A percentile compares a stretch with the other conserved stretches of the same genome.
These are phyloP conservation scores for Ophioceras dolichostomum DNA, from an alignment of 2,329 filamentous ascomycete genomes.

Conservation along the genomic window DNA sequence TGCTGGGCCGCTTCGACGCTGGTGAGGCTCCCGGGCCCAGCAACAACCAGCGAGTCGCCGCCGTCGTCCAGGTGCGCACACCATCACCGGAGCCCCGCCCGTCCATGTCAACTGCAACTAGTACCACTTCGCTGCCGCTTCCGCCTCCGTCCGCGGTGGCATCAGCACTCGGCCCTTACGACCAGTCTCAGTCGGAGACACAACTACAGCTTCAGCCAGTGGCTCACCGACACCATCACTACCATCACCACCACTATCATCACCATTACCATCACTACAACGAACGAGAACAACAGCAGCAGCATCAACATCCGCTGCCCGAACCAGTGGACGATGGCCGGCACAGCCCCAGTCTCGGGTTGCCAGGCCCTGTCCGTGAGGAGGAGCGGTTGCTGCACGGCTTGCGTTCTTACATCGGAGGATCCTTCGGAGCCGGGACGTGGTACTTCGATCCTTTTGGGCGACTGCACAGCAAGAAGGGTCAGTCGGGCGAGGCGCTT, in stretches of 20 bases:
- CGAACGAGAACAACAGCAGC: too few species aligned
- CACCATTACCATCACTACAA: too few species aligned
- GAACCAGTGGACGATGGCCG: too few species aligned
- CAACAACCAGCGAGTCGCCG: conserved; percentile 3
- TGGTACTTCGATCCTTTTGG: conserved; percentile 2
- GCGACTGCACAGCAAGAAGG: conserved; percentile 2
- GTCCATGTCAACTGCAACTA: neutral
- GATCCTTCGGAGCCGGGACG: conserved; percentile 1
- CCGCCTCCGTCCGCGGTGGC: neutral
- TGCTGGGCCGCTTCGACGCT: conserved; percentile 7
- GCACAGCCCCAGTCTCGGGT: neutral
- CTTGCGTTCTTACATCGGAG: conserved; percentile 1
- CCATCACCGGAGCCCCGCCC: neutral
- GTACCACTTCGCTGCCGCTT: neutral
- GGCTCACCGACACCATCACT: too few species aligned
- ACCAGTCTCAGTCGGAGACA: neutral
- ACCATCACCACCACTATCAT: too few species aligned
- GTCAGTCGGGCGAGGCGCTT: neutral
- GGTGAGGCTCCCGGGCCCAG: neutral
- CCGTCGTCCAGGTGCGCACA: neutral
- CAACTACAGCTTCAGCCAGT: too few species aligned
- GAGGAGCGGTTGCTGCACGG: neutral
- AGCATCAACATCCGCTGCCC: too few species aligned
- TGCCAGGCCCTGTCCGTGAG: conserved; percentile 1
- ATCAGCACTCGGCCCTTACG: too few species aligned